Conservation (phyloP, 164 flowering plant species). For the Warburgia ugandensis region DNA sequence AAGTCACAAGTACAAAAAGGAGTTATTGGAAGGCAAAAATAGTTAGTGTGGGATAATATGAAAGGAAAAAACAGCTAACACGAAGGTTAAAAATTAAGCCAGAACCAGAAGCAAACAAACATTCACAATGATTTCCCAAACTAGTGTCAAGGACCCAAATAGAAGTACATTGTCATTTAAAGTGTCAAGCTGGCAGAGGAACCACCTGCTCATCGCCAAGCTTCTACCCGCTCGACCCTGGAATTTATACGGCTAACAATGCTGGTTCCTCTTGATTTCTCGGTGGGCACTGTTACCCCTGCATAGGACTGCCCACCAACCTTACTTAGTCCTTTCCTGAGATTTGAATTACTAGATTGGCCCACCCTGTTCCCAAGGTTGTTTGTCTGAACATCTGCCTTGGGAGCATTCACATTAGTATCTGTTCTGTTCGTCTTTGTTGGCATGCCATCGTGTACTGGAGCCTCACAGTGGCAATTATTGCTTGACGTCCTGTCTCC, state of each 20-base stretch:
- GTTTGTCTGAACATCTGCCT: slow-evolving; percentile 7
- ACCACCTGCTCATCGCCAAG: slow-evolving; percentile 44
- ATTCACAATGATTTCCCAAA: background rate
- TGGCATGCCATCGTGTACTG: slow-evolving; percentile 6
- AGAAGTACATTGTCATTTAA: background rate
- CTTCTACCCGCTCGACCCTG: slow-evolving; percentile 56
- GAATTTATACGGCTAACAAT: slow-evolving; percentile 48
- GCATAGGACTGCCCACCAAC: slow-evolving; percentile 14
- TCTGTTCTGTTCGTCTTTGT: slow-evolving; percentile 5
- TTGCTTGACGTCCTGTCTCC: slow-evolving; percentile 13
- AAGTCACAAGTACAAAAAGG: background rate
- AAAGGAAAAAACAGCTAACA: background rate
- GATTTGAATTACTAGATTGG: slow-evolving; percentile 22
- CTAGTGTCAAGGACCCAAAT: slow-evolving; percentile 2
- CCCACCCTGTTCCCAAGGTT: slow-evolving; percentile 15
- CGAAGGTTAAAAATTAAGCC: background rate
- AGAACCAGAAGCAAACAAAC: background rate
- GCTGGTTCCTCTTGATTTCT: slow-evolving; percentile 35
- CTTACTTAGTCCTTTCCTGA: slow-evolving; percentile 19
- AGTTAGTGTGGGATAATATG: background rate
- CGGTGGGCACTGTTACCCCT: slow-evolving; percentile 8
- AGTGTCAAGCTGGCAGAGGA: background rate
- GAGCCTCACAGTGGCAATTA: slow-evolving; percentile 15
- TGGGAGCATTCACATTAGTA: slow-evolving; percentile 4
- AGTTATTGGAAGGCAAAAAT: background rate